These are phyloP conservation scores for Pestalotiopsis sp. DNA, from an alignment of 2,329 filamentous ascomycete species.

Conservation along the genomic window DNA sequence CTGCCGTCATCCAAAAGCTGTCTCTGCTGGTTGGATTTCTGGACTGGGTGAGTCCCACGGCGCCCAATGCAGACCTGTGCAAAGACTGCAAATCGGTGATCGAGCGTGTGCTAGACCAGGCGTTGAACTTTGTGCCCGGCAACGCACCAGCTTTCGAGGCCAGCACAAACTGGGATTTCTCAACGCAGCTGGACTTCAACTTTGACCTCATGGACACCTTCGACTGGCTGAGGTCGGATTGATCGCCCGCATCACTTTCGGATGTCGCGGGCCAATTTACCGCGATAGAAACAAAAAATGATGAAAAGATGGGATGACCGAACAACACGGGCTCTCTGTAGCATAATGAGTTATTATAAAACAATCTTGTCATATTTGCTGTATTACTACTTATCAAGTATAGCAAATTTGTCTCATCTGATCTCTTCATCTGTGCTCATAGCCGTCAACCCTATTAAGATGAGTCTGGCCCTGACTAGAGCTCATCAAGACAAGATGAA, in stretches of 20 bases:
- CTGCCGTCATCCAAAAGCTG: slow-evolving; percentile 53
- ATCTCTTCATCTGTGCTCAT: neutral
- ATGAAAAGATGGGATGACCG: no score
- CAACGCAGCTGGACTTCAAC: slow-evolving; percentile 40
- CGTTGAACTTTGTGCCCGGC: slow-evolving; percentile 41
- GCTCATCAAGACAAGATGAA: neutral
- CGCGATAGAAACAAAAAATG: neutral
- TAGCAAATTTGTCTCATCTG: neutral
- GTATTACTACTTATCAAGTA: neutral
- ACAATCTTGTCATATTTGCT: neutral
- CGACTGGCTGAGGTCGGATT: slow-evolving; percentile 41
- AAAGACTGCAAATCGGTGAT: slow-evolving; percentile 49
- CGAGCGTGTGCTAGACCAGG: slow-evolving; percentile 51
- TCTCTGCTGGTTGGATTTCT: slow-evolving; percentile 54
- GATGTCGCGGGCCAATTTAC: neutral
- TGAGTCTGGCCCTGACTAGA: neutral
- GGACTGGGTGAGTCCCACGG: slow-evolving; percentile 50
- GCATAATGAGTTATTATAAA: neutral
- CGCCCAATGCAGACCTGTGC: slow-evolving; percentile 52
- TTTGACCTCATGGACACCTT: slow-evolving; percentile 53
- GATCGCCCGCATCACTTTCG: neutral
- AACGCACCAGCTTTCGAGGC: slow-evolving; percentile 20
- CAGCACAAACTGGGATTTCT: slow-evolving; percentile 38
- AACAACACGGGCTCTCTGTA: neutral
- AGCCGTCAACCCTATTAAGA: neutral